Conservation (phyloP, 1,139 yeast species). For the Scheffersomyces quercinus region DNA sequence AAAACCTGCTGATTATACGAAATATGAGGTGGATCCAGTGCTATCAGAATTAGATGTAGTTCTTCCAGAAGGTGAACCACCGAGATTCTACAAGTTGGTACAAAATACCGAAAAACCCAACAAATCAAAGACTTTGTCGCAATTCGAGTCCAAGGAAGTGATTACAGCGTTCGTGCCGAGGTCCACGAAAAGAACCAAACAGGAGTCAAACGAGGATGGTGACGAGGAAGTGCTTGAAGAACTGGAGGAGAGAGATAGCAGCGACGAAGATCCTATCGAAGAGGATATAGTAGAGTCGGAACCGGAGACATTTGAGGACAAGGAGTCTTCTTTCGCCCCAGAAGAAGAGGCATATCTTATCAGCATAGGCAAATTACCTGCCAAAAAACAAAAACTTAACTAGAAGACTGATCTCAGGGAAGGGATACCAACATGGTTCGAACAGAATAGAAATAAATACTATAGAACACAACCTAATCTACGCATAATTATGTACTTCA, state of each 20-base stretch:
- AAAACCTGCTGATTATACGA: slow-evolving; percentile 9
- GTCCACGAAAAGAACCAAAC: slow-evolving; percentile 2
- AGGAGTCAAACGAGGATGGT: slow-evolving; percentile 3
- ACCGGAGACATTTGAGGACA: slow-evolving; percentile 1
- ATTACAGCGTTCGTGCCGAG: neutral
- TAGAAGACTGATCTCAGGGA: neutral
- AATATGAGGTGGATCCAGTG: slow-evolving; percentile 28
- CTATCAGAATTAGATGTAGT: slow-evolving; percentile 25
- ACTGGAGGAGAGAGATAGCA: slow-evolving; percentile 5
- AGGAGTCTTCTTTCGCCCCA: slow-evolving; percentile 9
- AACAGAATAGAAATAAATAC: no score
- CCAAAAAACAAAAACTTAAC: slow-evolving; percentile 2
- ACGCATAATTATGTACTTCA: no score
- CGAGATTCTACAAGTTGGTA: slow-evolving; percentile 41
- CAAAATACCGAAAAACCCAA: slow-evolving; percentile 25
- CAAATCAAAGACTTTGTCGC: no score
- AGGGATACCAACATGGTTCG: no score
- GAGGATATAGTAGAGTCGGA: neutral
- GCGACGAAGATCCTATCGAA: slow-evolving; percentile 2
- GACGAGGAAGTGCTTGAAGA: slow-evolving; percentile 2
- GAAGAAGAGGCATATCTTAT: slow-evolving; percentile 12
- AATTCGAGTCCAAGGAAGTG: neutral
- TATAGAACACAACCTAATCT: no score
- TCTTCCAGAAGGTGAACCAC: slow-evolving; percentile 43
- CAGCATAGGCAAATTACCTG: slow-evolving; percentile 3